Base-by-base conservation (phyloP, 2,329 filamentous ascomycete species). In the Hymenoscyphus salicellus region DNA sequence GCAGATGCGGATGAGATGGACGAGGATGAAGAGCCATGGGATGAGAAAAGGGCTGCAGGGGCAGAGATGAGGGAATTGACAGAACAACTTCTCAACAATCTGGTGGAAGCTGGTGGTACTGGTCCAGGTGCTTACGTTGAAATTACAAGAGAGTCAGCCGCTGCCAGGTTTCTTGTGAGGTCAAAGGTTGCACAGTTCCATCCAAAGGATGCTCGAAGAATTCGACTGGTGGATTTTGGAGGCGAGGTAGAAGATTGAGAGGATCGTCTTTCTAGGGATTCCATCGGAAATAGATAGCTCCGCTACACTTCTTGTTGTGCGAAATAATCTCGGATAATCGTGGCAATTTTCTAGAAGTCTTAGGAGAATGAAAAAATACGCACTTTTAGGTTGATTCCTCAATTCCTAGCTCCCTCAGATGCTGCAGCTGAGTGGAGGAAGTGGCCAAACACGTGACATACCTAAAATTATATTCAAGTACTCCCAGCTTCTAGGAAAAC, bases 181-280 rank as follows among this genome's bases (percentile, higher is more conserved):
- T 86, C 86, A 43, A 88, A 88, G 71, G 86, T 88, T 49, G 87
- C 87, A 2, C 83, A 86, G 70, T 88, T 89, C 69, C 86, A 90
- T 70, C 86, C 86, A 2, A 84, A 80, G 67, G 86, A 89, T 76
- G 85, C 87, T 16, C 83, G 79, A 52, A 82, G 78, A 72, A 75
- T 90, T 60, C 81, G 83, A 59, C 75, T 89, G 57, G 76, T 89
- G 57, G 86, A 89, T 74, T 89, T 89, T 79, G 86, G 86, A 17
- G 82, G 83, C 64, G 86, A 88, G 68, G 72, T 89, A 66, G 86
- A 87, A 58, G 82, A 82, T 71, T 86, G 64, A 74, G 41, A 58
- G 17, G 17, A 7, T 5, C 41, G 14, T 11, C 11, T 10, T 49
- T 49, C 43, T 26, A 3, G n/a, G 20, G 23, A 20, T 14, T 23